Evolutionary conservation across 352 stramenopile species (phyloP).

Genomic region (Blastocystis sp.): DNA sequence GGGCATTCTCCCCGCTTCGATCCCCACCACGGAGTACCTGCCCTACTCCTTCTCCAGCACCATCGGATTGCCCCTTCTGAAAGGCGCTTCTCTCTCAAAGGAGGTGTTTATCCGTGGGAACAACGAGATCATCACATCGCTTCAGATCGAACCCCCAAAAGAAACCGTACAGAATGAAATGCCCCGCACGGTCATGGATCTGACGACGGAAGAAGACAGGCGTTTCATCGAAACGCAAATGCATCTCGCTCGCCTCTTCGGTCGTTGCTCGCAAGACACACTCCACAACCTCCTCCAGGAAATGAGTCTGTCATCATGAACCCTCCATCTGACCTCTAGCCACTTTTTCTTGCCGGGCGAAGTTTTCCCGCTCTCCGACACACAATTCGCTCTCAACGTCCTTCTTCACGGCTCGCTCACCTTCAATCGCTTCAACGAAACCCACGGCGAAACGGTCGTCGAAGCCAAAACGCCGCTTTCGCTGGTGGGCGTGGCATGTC

Average conservation of each 20-base stretch:
- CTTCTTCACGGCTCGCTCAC: constrained; percentile 31
- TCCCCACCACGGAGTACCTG: constrained; percentile 51
- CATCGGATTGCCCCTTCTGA: background rate
- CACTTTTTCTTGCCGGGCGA: constrained; percentile 25
- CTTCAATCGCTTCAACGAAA: constrained; percentile 18
- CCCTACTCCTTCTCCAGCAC: constrained; percentile 41
- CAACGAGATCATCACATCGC: background rate
- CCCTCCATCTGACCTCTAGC: background rate
- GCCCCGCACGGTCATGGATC: background rate
- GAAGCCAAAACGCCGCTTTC: background rate
- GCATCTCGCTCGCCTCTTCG: background rate
- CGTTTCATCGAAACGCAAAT: constrained; percentile 20
- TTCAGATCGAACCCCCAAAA: background rate
- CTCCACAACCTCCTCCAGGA: background rate
- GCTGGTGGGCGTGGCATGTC: constrained; percentile 14
- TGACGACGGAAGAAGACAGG: background rate
- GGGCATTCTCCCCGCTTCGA: constrained; percentile 11
- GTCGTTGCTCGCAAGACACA: background rate
- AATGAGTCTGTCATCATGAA: constrained; percentile 1
- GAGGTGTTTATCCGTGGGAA: constrained; percentile 61
- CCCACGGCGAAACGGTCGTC: background rate
- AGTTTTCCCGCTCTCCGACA: background rate
- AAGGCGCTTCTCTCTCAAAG: constrained; percentile 29
- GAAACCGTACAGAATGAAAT: background rate
- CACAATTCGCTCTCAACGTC: background rate